Percentiles rank a stretch among this genome's conserved stretches.
Evolutionary conservation across 75 land plant species (phyloP).

Genomic region (Ceratopteris richardii): DNA sequence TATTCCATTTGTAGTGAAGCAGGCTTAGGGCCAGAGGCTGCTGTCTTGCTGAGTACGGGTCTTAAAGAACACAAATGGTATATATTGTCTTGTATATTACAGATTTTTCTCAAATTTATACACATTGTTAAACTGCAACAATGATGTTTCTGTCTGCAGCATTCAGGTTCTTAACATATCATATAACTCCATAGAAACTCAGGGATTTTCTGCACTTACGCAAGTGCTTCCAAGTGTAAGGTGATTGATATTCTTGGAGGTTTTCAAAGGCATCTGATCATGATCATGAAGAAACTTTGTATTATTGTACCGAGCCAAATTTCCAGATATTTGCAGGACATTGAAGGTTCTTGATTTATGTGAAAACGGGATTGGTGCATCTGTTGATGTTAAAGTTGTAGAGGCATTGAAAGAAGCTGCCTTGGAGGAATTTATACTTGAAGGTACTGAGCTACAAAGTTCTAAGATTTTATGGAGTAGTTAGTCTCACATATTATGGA

Average conservation of each 20-base stretch:
- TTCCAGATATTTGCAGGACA: conserved; percentile 7
- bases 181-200: conserved; percentile 19
- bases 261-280: no score
- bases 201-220: conserved; percentile 23
- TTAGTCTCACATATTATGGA: background rate
- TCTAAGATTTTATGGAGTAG: background rate
- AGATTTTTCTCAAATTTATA: background rate
- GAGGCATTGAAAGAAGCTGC: conserved; percentile 18
- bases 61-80: conserved; percentile 4
- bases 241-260: conserved; percentile 8
- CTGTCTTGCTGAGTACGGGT: conserved; percentile 15
- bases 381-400: conserved; percentile 13
- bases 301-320: no score
- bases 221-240: conserved; percentile 14
- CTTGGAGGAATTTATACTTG: conserved; percentile 17
- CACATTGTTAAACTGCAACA: no score
- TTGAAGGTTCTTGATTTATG: conserved; percentile 27
- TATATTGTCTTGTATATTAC: background rate
- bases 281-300: no score
- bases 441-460: conserved; percentile 11
- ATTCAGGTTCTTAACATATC: conserved; percentile 24
- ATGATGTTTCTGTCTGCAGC: conserved; percentile 1
- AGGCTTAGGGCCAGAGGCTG: conserved; percentile 22
- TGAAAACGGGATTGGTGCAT: conserved; percentile 21
- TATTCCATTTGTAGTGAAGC: conserved; percentile 14